Evolutionary conservation across 768 basidiomycete species (phyloP), one percentile per base, ranked within the genome.

Genomic region (Tulasnella sp.): DNA sequence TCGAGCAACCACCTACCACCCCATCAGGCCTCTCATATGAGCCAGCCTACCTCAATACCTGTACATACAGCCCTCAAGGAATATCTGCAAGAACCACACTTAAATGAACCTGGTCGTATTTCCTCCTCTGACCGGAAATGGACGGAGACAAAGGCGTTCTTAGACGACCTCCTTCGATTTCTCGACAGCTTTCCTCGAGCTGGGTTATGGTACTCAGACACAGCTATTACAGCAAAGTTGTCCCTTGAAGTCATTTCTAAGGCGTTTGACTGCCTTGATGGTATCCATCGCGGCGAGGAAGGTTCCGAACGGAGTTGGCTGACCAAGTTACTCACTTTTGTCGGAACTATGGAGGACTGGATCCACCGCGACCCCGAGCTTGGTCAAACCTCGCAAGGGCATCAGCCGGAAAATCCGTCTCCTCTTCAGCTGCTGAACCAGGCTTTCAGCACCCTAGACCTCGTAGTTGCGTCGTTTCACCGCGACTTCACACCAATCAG

Each of bases 301-400:
- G 44, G 44, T 52, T 52, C 44, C 24, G 77, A 78, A 74, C 72
- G 62, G 40, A 62, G 24, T 19, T 78, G 77, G 77, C 5, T 73
- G 18, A 31, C 52, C 24, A 78, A 71, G 16, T 62, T 78, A 24
- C n/a, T 78, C 42, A 40, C 77, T 34, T 72, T 78, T 39, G 77
- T 44, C 34, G 77, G 77, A 19, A 44, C 56, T 7, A 78, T 78
- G 77, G 77, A 78, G 39, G 62, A 44, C 31, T 79, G 79, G 74
- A 75, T 75, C 40, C 38, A 48, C 40, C 36, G 46, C 44, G 52
- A 79, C 73, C 21, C 40, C 19, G 42, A 39, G 8, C 36, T 74
- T n/a, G n/a, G 31, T 27, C 58, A 62, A 27, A 62, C 58, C 9
- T 3, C 58, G 4, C n/a, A 62, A 36, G 52, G 38, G 21, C 2